Conservation (phyloP, 129 eudicot species). For the Centrapalus pauciflorus region DNA sequence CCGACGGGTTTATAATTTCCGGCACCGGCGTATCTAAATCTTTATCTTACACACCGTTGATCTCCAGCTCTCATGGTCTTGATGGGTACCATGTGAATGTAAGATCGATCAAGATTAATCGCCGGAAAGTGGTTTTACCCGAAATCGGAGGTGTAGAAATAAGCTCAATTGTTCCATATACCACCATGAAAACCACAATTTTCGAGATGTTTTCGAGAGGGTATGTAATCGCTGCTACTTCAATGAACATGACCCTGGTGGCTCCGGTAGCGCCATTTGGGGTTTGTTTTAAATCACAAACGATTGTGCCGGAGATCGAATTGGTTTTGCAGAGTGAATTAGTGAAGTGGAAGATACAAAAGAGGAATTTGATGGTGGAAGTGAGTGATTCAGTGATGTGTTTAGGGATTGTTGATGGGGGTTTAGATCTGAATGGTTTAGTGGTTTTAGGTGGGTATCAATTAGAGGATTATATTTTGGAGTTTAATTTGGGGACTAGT, state of each 20-base stretch:
- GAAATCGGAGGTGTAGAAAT: slow-evolving; percentile 34
- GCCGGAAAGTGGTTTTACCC: slow-evolving; percentile 26
- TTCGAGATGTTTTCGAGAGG: slow-evolving; percentile 35
- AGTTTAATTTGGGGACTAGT: slow-evolving; percentile 58
- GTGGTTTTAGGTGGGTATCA: slow-evolving; percentile 76
- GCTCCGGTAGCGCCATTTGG: slow-evolving; percentile 51
- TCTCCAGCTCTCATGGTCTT: slow-evolving; percentile 7
- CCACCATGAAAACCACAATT: slow-evolving; percentile 42
- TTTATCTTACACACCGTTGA: slow-evolving; percentile 57
- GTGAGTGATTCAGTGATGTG: slow-evolving; percentile 65
- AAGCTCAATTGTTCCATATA: slow-evolving; percentile 54
- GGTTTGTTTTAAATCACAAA: slow-evolving; percentile 41
- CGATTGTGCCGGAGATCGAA: slow-evolving; percentile 50
- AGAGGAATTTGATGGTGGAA: slow-evolving; percentile 57
- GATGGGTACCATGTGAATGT: slow-evolving; percentile 39
- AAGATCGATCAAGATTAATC: slow-evolving; percentile 43
- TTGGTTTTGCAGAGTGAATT: slow-evolving; percentile 71
- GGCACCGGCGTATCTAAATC: slow-evolving; percentile 42
- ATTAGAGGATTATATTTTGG: slow-evolving; percentile 69
- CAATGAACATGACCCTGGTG: slow-evolving; percentile 47
- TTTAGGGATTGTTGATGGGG: slow-evolving; percentile 82
- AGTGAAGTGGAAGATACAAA: slow-evolving; percentile 68
- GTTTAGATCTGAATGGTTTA: slow-evolving; percentile 32
- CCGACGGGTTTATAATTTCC: slow-evolving; percentile 40
- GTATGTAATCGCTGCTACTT: slow-evolving; percentile 30